Evolutionary conservation across 2,329 filamentous ascomycete species (phyloP).

Genomic region (Aschersonia sp.): DNA sequence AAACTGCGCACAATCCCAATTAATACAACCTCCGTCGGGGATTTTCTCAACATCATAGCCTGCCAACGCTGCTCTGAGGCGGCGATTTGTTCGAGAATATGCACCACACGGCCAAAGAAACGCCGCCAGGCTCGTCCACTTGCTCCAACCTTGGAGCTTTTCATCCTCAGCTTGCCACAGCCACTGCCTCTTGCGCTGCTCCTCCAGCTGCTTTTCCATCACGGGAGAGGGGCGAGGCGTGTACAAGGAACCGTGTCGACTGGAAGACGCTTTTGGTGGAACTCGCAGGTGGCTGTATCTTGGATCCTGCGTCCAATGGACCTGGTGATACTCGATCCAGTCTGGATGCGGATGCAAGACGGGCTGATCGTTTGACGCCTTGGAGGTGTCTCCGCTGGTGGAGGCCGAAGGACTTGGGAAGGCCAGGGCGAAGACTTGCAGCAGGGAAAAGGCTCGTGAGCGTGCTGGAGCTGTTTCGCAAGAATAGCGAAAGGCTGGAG

Average conservation of each 20-base stretch:
- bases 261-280: slow-evolving; percentile 6
- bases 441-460: too few species aligned
- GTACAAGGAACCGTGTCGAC: slow-evolving; percentile 4
- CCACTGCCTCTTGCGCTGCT: slow-evolving; percentile 6
- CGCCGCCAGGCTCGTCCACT: slow-evolving; percentile 5
- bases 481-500: too few species aligned
- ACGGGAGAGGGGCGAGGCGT: slow-evolving; percentile 3
- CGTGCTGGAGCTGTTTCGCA: too few species aligned
- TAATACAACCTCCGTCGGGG: slow-evolving; percentile 7
- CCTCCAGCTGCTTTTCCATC: slow-evolving; percentile 9
- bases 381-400: too few species aligned
- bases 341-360: too few species aligned
- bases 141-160: not conserved
- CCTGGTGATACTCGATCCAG: slow-evolving; percentile 1
- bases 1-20: slow-evolving; percentile 11
- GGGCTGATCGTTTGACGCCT: too few species aligned
- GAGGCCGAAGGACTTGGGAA: too few species aligned
- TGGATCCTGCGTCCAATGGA: slow-evolving; percentile 7
- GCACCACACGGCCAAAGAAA: slow-evolving; percentile 11
- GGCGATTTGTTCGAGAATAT: slow-evolving; percentile 14
- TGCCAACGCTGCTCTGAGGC: slow-evolving; percentile 9
- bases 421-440: too few species aligned
- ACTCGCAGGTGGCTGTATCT: slow-evolving; percentile 5
- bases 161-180: slow-evolving; percentile 5
- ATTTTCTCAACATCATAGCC: slow-evolving; percentile 8